phyloP scores from a whole-genome alignment of 371 early-diverging fungal species.

The Haplosporangium sp. region DNA sequence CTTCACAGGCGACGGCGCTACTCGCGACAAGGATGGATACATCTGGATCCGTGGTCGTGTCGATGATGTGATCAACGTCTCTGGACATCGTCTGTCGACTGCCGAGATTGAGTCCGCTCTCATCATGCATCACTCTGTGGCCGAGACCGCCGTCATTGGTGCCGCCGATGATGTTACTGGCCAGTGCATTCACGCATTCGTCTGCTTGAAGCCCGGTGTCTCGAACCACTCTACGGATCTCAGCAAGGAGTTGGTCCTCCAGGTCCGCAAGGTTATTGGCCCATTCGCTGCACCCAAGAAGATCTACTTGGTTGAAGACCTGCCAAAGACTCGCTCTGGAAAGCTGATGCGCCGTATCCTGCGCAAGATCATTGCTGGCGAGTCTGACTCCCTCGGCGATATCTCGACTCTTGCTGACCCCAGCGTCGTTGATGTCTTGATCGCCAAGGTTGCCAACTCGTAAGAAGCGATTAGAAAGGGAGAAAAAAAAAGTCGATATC shows the following conservation, averaged over 20 bases:
- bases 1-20: constrained; percentile 93
- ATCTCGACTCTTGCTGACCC: constrained; percentile 91
- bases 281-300: constrained; percentile 95
- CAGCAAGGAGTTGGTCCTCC: constrained; percentile 75
- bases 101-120: constrained; percentile 96
- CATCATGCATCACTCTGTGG: constrained; percentile 81
- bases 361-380: constrained; percentile 89
- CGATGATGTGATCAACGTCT: constrained; percentile 98
- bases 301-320: constrained; percentile 84
- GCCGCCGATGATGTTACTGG: constrained; percentile 95
- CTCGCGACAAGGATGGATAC: constrained; percentile 92
- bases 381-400: constrained; percentile 90
- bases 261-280: constrained; percentile 92
- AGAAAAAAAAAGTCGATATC: not conserved
- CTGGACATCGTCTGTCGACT: constrained; percentile 97
- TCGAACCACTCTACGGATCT: constrained; percentile 61
- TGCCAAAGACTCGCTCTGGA: constrained; percentile 98
- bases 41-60: constrained; percentile 96
- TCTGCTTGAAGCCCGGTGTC: constrained; percentile 73
- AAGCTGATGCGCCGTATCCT: constrained; percentile 97
- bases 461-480: constrained; percentile 1
- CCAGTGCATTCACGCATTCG: constrained; percentile 81
- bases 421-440: constrained; percentile 44
- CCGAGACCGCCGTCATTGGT: constrained; percentile 97
- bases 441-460: constrained; percentile 45